These are phyloP conservation scores for Luffa aegyptiaca DNA, from an alignment of 306 rosid species.

Conservation along the genomic window DNA sequence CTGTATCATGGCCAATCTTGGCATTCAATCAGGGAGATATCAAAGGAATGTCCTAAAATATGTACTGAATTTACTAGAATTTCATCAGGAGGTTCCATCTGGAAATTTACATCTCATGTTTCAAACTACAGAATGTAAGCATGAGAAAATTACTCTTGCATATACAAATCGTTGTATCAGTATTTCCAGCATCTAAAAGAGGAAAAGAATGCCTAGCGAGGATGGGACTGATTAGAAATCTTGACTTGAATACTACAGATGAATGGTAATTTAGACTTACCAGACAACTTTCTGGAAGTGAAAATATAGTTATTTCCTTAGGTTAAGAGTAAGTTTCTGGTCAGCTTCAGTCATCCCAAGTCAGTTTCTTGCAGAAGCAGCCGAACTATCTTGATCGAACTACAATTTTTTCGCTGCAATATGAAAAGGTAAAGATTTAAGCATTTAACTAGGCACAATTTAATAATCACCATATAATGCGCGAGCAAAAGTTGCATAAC, in stretches of 20 bases:
- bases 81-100: neutral
- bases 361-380: neutral
- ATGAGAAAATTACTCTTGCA: neutral
- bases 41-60: neutral
- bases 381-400: neutral
- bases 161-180: neutral
- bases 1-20: neutral
- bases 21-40: neutral
- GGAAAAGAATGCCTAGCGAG: neutral
- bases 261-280: neutral
- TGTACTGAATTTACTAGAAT: neutral
- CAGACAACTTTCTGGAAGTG: neutral
- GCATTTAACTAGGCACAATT: neutral
- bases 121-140: neutral
- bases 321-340: neutral
- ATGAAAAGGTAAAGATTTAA: neutral
- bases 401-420: conserved; percentile 6
- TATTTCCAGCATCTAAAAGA: neutral
- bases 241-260: neutral
- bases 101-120: conserved; percentile 5
- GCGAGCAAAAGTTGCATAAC: neutral
- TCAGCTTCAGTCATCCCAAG: conserved; percentile 3
- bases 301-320: neutral
- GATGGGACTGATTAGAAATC: neutral
- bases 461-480: neutral